A percentile compares a stretch with the other conserved stretches of the same genome.
Evolutionary conservation across 768 basidiomycete genomes (phyloP).

Genomic region (Rickenella mellea): DNA sequence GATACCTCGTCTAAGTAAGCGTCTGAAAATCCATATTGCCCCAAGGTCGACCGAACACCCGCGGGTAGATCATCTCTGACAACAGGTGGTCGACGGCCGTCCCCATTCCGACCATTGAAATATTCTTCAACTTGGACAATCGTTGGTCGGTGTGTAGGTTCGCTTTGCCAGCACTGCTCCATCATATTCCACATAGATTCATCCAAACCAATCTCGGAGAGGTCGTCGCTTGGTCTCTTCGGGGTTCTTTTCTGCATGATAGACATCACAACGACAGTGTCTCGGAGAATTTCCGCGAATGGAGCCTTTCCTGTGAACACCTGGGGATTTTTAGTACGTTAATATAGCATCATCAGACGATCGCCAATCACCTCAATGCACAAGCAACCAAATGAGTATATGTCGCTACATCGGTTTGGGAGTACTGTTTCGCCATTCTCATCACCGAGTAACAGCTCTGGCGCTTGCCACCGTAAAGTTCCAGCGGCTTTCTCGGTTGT

Average conservation of each 20-base stretch:
- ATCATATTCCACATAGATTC: not conserved
- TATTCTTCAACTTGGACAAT: too few relatives aligned
- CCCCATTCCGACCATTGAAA: too few relatives aligned
- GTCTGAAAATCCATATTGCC: too few relatives aligned
- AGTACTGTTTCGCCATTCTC: not conserved
- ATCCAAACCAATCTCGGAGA: not conserved
- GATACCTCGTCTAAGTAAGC: too few relatives aligned
- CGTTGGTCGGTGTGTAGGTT: not conserved
- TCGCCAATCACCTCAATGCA: conserved; percentile 1
- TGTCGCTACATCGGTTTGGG: not conserved
- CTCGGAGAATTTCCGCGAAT: not conserved
- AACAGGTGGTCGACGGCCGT: too few relatives aligned
- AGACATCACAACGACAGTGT: not conserved
- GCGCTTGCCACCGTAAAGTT: not conserved
- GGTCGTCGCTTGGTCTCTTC: not conserved
- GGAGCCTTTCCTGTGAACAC: not conserved
- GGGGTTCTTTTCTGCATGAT: not conserved
- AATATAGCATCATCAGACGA: too few relatives aligned
- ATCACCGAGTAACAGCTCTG: not conserved
- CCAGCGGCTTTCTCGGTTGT: not conserved
- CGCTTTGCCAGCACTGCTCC: not conserved
- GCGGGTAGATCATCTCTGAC: too few relatives aligned
- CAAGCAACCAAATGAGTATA: not conserved
- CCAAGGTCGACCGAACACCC: too few relatives aligned
- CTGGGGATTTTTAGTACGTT: not conserved